A percentile compares a stretch with the other conserved stretches of the same genome.
Conservation (phyloP, 306 rosid species). For the Trifolium dubium region DNA sequence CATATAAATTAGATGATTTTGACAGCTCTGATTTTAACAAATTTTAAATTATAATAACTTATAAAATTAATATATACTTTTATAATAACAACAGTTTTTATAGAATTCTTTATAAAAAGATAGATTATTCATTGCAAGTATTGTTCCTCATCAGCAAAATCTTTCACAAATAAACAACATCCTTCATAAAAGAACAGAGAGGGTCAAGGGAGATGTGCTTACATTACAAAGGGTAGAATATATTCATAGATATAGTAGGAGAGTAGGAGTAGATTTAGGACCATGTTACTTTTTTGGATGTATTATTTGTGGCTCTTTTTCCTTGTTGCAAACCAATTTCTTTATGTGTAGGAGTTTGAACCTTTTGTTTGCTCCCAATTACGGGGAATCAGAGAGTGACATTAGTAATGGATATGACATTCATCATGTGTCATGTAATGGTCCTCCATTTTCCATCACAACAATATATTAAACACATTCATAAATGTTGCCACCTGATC, state of each 20-base stretch:
- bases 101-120: too few relatives aligned
- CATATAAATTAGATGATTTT: too few relatives aligned
- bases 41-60: too few relatives aligned
- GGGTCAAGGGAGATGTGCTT: too few relatives aligned
- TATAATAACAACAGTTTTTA: too few relatives aligned
- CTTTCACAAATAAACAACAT: too few relatives aligned
- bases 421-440: constrained; percentile 46
- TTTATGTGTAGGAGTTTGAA: constrained; percentile 48
- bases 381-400: constrained; percentile 52
- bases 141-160: too few relatives aligned
- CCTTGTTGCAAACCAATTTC: constrained; percentile 38
- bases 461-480: not conserved
- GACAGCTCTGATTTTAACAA: too few relatives aligned
- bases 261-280: constrained; percentile 35
- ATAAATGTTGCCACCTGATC: constrained; percentile 38
- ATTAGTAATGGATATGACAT: constrained; percentile 36
- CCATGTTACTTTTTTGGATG: constrained; percentile 35
- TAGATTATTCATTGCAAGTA: too few relatives aligned
- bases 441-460: constrained; percentile 34
- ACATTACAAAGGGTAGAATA: not conserved
- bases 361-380: constrained; percentile 43
- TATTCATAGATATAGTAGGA: not conserved
- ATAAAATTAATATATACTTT: too few relatives aligned
- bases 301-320: constrained; percentile 46
- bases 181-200: too few relatives aligned